Evolutionary conservation across 805 yeast species (phyloP).

Genomic region (Yarrowia sp.): DNA sequence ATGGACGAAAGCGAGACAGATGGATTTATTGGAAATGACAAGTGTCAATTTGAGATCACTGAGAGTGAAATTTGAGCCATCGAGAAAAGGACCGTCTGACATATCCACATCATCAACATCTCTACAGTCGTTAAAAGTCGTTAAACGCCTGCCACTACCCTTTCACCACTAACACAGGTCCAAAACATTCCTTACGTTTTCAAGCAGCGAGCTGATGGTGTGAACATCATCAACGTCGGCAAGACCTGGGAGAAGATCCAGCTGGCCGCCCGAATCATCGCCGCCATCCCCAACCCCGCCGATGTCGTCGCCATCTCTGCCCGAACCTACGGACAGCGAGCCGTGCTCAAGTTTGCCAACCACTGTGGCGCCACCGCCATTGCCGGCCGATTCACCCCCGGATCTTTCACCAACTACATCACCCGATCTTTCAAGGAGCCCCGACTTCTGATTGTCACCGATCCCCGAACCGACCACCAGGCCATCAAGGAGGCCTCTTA

Average conservation of each 20-base stretch:
- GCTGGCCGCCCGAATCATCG: conserved; percentile 98
- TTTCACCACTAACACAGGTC: conserved; percentile 49
- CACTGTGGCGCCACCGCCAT: conserved; percentile 99
- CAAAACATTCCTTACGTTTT: conserved; percentile 74
- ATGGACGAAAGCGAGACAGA: no score
- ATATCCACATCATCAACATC: no score
- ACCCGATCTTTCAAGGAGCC: conserved; percentile 99
- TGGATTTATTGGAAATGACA: no score
- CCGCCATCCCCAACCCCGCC: conserved; percentile 97
- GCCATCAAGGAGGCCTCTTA: conserved; percentile 99
- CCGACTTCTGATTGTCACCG: conserved; percentile 98
- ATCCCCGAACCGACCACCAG: conserved; percentile 99
- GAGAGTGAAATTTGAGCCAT: no score
- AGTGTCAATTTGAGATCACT: no score
- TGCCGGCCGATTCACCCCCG: conserved; percentile 99
- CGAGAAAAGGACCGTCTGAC: no score
- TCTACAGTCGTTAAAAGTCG: no score
- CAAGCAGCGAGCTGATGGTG: conserved; percentile 99
- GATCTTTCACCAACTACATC: conserved; percentile 99
- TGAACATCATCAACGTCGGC: conserved; percentile 95
- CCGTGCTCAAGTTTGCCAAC: conserved; percentile 98
- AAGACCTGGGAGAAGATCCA: conserved; percentile 99
- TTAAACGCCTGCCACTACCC: no score
- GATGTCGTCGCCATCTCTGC: conserved; percentile 99
- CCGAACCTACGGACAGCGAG: conserved; percentile 99